Conservation (phyloP, 805 yeast species). For the Spathaspora passalidarum region DNA sequence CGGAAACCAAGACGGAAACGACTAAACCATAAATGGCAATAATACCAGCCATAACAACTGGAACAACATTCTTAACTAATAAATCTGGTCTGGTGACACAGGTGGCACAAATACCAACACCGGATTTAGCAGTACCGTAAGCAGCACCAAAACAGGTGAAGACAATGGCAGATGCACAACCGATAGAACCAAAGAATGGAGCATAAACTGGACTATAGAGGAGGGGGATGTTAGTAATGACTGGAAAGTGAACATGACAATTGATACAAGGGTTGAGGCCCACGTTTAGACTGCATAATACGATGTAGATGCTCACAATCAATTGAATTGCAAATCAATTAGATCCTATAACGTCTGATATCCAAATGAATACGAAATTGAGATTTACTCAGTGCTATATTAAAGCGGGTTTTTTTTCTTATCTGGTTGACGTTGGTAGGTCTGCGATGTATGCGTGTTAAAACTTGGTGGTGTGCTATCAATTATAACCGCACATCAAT, state of each 20-base stretch:
- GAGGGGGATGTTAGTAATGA: constrained; percentile 15
- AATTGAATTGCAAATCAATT: too few species aligned
- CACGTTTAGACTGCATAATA: too few species aligned
- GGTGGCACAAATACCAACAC: constrained; percentile 99
- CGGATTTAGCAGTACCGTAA: constrained; percentile 98
- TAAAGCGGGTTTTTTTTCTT: too few species aligned
- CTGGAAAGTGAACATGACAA: neutral
- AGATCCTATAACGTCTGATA: too few species aligned
- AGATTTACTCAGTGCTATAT: too few species aligned
- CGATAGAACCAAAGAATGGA: constrained; percentile 98
- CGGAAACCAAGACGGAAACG: constrained; percentile 91
- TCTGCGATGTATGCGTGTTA: too few species aligned
- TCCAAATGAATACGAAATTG: too few species aligned
- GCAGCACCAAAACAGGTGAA: constrained; percentile 99
- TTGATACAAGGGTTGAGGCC: neutral
- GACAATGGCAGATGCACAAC: constrained; percentile 98
- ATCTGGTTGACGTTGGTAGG: too few species aligned
- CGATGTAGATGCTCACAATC: too few species aligned
- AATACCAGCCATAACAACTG: constrained; percentile 99
- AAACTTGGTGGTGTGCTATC: too few species aligned
- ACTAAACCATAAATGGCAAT: constrained; percentile 98
- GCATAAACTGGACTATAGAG: constrained; percentile 79
- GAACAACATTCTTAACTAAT: constrained; percentile 88
- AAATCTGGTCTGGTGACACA: constrained; percentile 97
- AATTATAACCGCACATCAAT: too few species aligned